Evolutionary conservation across 1,139 yeast genomes (phyloP).

Genomic region (Geotrichum klebahnii): DNA sequence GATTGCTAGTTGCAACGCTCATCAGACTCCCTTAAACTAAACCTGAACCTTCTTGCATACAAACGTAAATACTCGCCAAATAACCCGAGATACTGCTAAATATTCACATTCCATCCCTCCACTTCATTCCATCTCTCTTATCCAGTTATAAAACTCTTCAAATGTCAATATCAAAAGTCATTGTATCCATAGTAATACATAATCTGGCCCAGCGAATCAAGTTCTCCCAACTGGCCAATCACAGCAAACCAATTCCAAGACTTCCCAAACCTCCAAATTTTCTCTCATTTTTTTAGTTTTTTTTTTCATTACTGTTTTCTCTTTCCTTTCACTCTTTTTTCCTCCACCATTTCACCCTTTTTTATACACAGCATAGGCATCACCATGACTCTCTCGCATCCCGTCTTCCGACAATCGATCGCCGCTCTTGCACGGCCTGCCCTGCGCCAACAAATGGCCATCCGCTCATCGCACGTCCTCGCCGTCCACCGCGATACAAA

Average conservation of each 20-base stretch:
- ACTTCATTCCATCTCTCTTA: too few relatives aligned
- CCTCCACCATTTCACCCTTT: slow-evolving; percentile 3
- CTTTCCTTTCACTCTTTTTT: slow-evolving; percentile 3
- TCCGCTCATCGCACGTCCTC: slow-evolving; percentile 38
- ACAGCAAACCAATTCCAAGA: slow-evolving; percentile 11
- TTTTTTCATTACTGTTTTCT: too few relatives aligned
- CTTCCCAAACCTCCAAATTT: slow-evolving; percentile 10
- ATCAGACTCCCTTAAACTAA: too few relatives aligned
- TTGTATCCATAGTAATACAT: too few relatives aligned
- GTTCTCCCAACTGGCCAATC: slow-evolving; percentile 16
- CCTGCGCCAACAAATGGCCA: slow-evolving; percentile 2
- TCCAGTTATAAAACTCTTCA: too few relatives aligned
- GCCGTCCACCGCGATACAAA: slow-evolving; percentile 73
- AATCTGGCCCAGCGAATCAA: too few relatives aligned
- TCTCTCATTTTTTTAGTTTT: slow-evolving; percentile 1
- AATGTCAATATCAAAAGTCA: too few relatives aligned
- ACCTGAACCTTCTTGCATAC: too few relatives aligned
- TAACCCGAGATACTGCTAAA: too few relatives aligned
- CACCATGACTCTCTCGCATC: slow-evolving; percentile 19
- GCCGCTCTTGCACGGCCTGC: slow-evolving; percentile 13
- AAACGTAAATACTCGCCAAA: too few relatives aligned
- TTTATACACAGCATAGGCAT: slow-evolving; percentile 7
- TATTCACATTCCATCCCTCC: too few relatives aligned
- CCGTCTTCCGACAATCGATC: slow-evolving; percentile 15
- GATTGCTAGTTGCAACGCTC: too few relatives aligned